Conservation (phyloP, 805 yeast species). For the Debaryomyces hansenii region DNA sequence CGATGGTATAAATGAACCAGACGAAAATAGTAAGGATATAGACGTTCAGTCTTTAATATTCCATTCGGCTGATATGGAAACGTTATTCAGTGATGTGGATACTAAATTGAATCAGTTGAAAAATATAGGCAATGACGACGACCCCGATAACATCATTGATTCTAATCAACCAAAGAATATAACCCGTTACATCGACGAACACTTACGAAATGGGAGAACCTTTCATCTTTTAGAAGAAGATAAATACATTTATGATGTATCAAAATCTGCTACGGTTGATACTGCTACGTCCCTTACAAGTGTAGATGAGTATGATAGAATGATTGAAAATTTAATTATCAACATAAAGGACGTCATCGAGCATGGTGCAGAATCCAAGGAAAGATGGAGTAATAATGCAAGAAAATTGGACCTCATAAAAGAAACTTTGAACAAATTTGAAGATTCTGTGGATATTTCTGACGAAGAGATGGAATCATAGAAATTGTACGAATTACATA, state of each 20-base stretch:
- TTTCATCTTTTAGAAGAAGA: constrained; percentile 19
- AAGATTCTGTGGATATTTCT: constrained; percentile 1
- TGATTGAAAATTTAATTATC: constrained; percentile 21
- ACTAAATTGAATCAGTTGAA: constrained; percentile 12
- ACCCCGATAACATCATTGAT: not conserved
- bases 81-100: constrained; percentile 18
- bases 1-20: constrained; percentile 6
- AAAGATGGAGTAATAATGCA: constrained; percentile 37
- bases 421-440: constrained; percentile 15
- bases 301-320: constrained; percentile 31
- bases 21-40: constrained; percentile 8
- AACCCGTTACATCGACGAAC: constrained; percentile 17
- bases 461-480: constrained; percentile 13
- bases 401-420: constrained; percentile 27
- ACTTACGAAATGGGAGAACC: constrained; percentile 18
- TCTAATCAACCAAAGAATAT: constrained; percentile 10
- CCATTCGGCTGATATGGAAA: constrained; percentile 18
- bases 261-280: constrained; percentile 19
- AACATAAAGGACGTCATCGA: constrained; percentile 29
- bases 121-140: constrained; percentile 1
- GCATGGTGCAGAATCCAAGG: constrained; percentile 32
- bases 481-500: not conserved
- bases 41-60: constrained; percentile 16
- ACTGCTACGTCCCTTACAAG: constrained; percentile 11
- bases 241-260: constrained; percentile 23